Base-by-base conservation (phyloP, 768 basidiomycete genomes). In the Russula earlei region DNA sequence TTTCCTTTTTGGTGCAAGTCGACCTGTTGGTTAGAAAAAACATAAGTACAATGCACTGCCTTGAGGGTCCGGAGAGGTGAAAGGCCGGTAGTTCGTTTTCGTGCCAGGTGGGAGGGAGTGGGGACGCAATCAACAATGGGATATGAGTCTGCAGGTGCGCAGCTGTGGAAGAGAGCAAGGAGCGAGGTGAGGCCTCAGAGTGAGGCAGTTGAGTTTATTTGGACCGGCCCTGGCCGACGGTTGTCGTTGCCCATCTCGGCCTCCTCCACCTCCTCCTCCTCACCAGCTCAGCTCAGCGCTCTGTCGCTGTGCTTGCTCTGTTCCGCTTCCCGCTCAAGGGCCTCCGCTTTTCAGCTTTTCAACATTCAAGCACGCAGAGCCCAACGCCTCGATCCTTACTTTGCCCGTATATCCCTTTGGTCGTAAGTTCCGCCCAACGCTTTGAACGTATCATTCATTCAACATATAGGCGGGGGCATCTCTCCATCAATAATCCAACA, bases 141-240 rank as follows among this genome's bases (percentile, higher is more conserved):
- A n/a, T n/a, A n/a, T n/a, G n/a, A n/a, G n/a, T n/a, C n/a, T n/a
- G n/a, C n/a, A n/a, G 17, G 40, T 22, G 31, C 7, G 31, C 31
- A 33, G 31, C 31, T n/a, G 14, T 15, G 34, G 34, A 14, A 4
- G 34, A 25, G 24, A 43, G 4, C 22, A 31, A 31, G 2, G 22
- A 42, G 11, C 2, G 41, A 42, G 22, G 22, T 24, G 41, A 42
- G 41, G 48, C 4, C n/a, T n/a, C 24, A 40, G 40, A 15, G 22
- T n/a, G 51, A 24, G 40, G 40, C 24, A 19, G 22, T 46, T 37
- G 42, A 22, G 52, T 44, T 45, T 46, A 34, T 27, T 38, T 40
- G 17, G 5, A 20, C 47, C 54, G 54, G 54, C 37, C 17, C 38
- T 42, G 45, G 38, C 54, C 54, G 54, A 55, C 54, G 37, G 49